Evolutionary conservation across 1,284 basidiomycete species (phyloP), one percentile per base, ranked within the genome.

Genomic region (Sanghuangporus weigelae): DNA sequence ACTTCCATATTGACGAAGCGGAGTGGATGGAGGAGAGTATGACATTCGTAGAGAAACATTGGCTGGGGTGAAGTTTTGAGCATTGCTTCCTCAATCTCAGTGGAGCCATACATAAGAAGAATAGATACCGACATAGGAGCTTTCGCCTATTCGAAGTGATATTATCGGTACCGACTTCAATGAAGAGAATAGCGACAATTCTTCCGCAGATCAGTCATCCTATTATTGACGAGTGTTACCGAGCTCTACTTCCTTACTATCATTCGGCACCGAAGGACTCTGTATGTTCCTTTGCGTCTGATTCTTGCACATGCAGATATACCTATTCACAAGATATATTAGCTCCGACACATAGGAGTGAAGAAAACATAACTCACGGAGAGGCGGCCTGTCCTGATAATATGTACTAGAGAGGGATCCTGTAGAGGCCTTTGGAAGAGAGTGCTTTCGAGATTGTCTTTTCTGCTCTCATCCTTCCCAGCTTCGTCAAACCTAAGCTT

Each of bases 21-120:
- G 63, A 60, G 49, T 64, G 63, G 63, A 40, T 56, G 53, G 56
- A 48, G 51, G 54, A 64, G 8, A 14, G 26, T 21, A 19, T 49
- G 1, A 23, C 40, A 2, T 64, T 64, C 38, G 51, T 60, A 11
- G 58, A 60, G 59, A 56, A 38, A 46, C 44, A 60, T 26, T 64
- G 63, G 63, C 21, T 64, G 31, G 49, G 26, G 8, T 60, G 14
- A 23, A 23, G 21, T 16, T 49, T 23, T 21, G 48, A n/a, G 42
- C 2, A 44, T 44, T 31, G 26, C 26, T 31, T 31, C 5, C 26
- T 31, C 26, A 31, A 31, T 31, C 26, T 31, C 26, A 31, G 5
- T 31, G 26, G 26, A 31, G 3, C 26, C 26, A 31, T 31, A 31
- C 26, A 31, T 31, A 2, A 31, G 3, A 31, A 31, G 26, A 31